A percentile compares a stretch with the other conserved stretches of the same genome.
Evolutionary conservation across 805 yeast species (phyloP).

Genomic region (Pichia exigua): DNA sequence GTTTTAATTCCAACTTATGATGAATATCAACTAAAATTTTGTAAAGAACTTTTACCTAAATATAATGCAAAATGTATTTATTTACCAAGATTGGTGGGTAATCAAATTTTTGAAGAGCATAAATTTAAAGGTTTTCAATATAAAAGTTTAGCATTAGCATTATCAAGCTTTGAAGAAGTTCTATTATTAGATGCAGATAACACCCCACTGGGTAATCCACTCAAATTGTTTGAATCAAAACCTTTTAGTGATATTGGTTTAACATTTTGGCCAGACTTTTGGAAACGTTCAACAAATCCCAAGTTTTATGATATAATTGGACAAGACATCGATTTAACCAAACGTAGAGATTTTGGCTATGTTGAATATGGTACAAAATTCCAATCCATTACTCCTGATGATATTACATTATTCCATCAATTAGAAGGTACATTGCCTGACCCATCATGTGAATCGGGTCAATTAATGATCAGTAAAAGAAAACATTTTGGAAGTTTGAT

Average conservation of each 20-base stretch:
- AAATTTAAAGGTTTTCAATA: constrained; percentile 16
- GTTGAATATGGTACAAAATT: constrained; percentile 11
- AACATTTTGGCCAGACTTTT: constrained; percentile 63
- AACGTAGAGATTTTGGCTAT: constrained; percentile 7
- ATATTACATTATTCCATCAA: constrained; percentile 45
- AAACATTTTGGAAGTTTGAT: constrained; percentile 46
- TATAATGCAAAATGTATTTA: constrained; percentile 59
- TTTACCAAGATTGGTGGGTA: constrained; percentile 51
- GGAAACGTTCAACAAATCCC: constrained; percentile 61
- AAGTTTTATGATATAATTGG: constrained; percentile 43
- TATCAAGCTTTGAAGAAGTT: constrained; percentile 37
- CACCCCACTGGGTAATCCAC: constrained; percentile 32
- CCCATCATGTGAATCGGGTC: constrained; percentile 61
- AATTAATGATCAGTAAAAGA: constrained; percentile 47
- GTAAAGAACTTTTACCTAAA: constrained; percentile 51
- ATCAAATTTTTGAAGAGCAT: constrained; percentile 53
- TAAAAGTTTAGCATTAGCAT: constrained; percentile 25
- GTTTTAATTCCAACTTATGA: constrained; percentile 64
- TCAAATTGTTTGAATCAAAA: constrained; percentile 24
- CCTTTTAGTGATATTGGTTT: constrained; percentile 44
- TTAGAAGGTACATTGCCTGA: constrained; percentile 55
- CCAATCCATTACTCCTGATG: constrained; percentile 43
- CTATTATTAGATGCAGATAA: constrained; percentile 37
- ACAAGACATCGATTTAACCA: constrained; percentile 25
- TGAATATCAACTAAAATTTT: constrained; percentile 64